These are phyloP conservation scores for Tulasnella sp. DNA, from an alignment of 768 basidiomycete species.

Conservation along the genomic window DNA sequence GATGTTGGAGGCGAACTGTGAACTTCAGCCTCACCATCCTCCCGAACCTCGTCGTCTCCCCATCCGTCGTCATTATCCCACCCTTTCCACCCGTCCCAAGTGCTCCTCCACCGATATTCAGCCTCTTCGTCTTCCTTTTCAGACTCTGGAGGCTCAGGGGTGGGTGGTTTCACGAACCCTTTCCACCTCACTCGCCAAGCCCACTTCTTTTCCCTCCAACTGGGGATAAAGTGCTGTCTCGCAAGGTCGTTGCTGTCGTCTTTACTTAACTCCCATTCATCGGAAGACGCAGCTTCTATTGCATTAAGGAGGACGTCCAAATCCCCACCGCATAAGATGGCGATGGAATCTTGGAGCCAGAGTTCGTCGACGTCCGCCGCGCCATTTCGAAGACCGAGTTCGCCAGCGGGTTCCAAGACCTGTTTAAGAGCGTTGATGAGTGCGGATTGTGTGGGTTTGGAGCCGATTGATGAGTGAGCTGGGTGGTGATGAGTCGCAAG, in stretches of 20 bases:
- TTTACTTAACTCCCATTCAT: conserved; percentile 7
- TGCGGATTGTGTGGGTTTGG: conserved; percentile 37
- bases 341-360: conserved; percentile 33
- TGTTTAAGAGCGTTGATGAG: conserved; percentile 45
- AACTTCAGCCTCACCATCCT: neutral
- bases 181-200: conserved; percentile 16
- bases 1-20: neutral
- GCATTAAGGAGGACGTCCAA: conserved; percentile 39
- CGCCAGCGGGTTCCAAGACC: conserved; percentile 48
- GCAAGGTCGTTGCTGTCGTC: conserved; percentile 43
- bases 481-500: conserved; percentile 43
- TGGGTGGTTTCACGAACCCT: conserved; percentile 7
- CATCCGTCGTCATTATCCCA: neutral
- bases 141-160: neutral
- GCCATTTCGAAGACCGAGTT: conserved; percentile 41
- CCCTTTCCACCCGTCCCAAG: neutral
- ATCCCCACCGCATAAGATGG: conserved; percentile 33
- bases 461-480: conserved; percentile 43
- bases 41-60: neutral
- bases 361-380: conserved; percentile 30
- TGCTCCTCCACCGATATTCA: neutral
- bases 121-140: neutral
- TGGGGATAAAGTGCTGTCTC: neutral
- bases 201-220: conserved; percentile 22
- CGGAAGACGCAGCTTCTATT: conserved; percentile 37